Conservation (phyloP, 2,329 filamentous ascomycete genomes). For the Apiospora hydei region DNA sequence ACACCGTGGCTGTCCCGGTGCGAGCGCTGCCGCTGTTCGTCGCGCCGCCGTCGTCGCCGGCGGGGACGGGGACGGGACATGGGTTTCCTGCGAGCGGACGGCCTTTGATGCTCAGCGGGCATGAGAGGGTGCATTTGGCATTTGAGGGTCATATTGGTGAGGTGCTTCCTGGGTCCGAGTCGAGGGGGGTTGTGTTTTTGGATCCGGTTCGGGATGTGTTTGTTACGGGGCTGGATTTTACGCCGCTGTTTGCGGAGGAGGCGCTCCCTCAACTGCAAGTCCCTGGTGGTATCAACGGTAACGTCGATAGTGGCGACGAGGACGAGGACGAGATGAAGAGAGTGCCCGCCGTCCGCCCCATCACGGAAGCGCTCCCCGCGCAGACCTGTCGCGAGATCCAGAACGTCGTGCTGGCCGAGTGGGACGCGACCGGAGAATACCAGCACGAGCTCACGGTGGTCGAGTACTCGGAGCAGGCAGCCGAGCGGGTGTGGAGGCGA, state of each 20-base stretch:
- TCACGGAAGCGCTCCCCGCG: background rate
- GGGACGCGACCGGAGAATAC: background rate
- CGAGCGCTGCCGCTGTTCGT: background rate
- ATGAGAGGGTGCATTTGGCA: rapidly evolving
- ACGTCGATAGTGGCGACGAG: too few species aligned
- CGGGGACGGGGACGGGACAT: background rate
- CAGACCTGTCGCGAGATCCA: background rate
- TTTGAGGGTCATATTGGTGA: background rate
- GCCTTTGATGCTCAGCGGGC: background rate
- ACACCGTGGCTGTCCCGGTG: background rate
- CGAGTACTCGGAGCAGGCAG: background rate
- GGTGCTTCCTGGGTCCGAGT: background rate
- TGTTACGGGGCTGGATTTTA: background rate
- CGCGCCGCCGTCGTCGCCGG: too few species aligned
- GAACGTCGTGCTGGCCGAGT: background rate
- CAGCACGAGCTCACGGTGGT: too few species aligned
- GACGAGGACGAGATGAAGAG: too few species aligned
- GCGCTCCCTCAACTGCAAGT: background rate
- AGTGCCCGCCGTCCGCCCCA: too few species aligned
- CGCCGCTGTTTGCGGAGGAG: background rate
- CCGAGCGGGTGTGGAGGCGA: background rate
- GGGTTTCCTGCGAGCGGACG: background rate
- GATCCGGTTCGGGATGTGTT: background rate
- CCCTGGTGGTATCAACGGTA: too few species aligned
- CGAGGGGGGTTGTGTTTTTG: background rate